Conservation (phyloP, 1,284 basidiomycete species). For the Irpex sp. region DNA sequence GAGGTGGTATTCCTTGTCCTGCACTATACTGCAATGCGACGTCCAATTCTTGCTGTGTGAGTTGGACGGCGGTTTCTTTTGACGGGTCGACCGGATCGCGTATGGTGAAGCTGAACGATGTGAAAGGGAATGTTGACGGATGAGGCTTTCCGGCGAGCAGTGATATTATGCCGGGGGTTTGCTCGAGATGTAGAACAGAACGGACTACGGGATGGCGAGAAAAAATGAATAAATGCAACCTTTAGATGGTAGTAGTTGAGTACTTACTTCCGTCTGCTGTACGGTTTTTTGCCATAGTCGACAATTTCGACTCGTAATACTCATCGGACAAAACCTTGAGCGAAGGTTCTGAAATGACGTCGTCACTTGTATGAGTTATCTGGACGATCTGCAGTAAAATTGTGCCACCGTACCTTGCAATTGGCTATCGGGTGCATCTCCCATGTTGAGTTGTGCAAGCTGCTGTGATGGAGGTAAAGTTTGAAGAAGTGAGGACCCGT, state of each 20-base stretch:
- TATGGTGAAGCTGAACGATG: conserved; percentile 59
- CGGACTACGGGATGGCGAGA: neutral
- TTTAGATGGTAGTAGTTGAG: too few species aligned
- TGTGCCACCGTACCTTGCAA: neutral
- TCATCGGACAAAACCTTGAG: conserved; percentile 7
- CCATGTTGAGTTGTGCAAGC: neutral
- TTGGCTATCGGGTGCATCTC: neutral
- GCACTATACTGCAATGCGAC: conserved; percentile 72
- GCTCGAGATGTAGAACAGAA: conserved; percentile 47
- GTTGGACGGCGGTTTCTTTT: conserved; percentile 40
- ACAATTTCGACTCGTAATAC: conserved; percentile 7
- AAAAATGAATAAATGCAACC: too few species aligned
- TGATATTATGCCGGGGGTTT: conserved; percentile 77
- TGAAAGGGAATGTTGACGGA: conserved; percentile 87
- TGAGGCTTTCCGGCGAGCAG: conserved; percentile 87
- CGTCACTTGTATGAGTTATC: neutral
- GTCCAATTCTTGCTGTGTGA: conserved; percentile 30
- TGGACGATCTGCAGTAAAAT: neutral
- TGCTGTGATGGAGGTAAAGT: neutral
- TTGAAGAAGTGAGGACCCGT: neutral
- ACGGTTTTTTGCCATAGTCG: conserved; percentile 9
- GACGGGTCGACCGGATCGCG: conserved; percentile 41
- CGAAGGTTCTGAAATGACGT: neutral
- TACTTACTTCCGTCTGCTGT: conserved; percentile 9
- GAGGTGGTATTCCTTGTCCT: conserved; percentile 65